These are phyloP conservation scores for Senna tora DNA, from an alignment of 306 rosid genomes.

Conservation along the genomic window DNA sequence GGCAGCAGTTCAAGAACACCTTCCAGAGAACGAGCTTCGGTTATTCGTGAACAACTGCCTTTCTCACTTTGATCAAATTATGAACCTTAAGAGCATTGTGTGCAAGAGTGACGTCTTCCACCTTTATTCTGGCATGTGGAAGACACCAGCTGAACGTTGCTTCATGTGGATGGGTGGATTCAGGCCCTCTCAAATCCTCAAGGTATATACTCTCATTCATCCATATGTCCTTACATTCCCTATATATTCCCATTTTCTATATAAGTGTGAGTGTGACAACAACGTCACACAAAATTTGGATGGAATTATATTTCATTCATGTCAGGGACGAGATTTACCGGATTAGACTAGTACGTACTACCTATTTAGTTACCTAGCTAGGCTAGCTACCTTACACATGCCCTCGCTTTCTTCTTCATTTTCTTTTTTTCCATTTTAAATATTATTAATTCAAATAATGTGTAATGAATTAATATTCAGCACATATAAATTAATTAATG, in stretches of 20 bases:
- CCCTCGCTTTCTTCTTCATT: too few species aligned
- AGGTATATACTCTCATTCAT: constrained; percentile 53
- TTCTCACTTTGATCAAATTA: constrained; percentile 70
- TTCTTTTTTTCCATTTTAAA: too few species aligned
- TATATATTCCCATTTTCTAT: too few species aligned
- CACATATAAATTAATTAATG: too few species aligned
- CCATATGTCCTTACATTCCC: too few species aligned
- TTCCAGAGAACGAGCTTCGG: constrained; percentile 78
- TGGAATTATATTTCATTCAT: too few species aligned
- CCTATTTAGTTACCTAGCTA: too few species aligned
- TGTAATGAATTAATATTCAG: too few species aligned
- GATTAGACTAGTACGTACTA: too few species aligned
- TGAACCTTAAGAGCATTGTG: constrained; percentile 73
- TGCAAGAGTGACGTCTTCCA: constrained; percentile 83
- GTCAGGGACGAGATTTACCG: too few species aligned
- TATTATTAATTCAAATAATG: too few species aligned
- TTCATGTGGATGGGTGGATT: constrained; percentile 98
- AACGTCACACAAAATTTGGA: constrained; percentile 12
- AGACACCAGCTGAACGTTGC: constrained; percentile 92
- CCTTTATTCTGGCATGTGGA: constrained; percentile 91
- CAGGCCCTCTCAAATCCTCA: constrained; percentile 89
- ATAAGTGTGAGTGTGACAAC: constrained; percentile 20
- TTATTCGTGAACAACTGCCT: constrained; percentile 70
- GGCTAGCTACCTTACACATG: too few species aligned
- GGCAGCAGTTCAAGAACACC: constrained; percentile 85